Percentiles rank a stretch among this genome's conserved stretches.
phyloP scores from a whole-genome alignment of 2,329 filamentous ascomycete species.

The Periglandula ipomoeae region DNA sequence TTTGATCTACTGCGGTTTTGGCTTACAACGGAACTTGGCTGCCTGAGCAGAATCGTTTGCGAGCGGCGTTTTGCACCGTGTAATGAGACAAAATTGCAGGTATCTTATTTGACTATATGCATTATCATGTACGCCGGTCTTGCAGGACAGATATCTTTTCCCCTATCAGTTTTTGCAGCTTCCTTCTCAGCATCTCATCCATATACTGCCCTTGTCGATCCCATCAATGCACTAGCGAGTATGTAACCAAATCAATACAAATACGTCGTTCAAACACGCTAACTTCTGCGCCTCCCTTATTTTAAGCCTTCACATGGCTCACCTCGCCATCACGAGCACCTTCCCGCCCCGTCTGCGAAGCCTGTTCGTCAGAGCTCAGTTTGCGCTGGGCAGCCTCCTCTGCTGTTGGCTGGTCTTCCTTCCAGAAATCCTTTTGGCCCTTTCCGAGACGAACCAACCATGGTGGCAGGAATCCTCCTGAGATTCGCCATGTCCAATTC shows the following conservation, averaged over 20 bases:
- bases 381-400: constrained; percentile 9
- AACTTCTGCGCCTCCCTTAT: neutral
- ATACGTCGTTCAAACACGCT: neutral
- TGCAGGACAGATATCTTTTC: too few species aligned
- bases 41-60: too few species aligned
- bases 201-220: too few species aligned
- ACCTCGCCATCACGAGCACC: neutral
- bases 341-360: constrained; percentile 8
- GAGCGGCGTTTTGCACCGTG: too few species aligned
- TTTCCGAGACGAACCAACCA: constrained; percentile 57
- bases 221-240: neutral
- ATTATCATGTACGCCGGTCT: too few species aligned
- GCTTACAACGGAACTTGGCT: too few species aligned
- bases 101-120: too few species aligned
- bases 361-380: constrained; percentile 12
- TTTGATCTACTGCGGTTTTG: too few species aligned
- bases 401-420: constrained; percentile 19
- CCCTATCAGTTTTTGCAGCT: too few species aligned
- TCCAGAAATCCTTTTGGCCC: constrained; percentile 71
- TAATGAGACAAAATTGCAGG: too few species aligned
- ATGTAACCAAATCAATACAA: too few species aligned
- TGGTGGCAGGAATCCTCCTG: constrained; percentile 64
- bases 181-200: too few species aligned
- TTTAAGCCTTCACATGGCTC: neutral
- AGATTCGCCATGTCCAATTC: constrained; percentile 68